Evolutionary conservation across 257 asterid genomes (phyloP).

Genomic region (Solanum sejunctum): DNA sequence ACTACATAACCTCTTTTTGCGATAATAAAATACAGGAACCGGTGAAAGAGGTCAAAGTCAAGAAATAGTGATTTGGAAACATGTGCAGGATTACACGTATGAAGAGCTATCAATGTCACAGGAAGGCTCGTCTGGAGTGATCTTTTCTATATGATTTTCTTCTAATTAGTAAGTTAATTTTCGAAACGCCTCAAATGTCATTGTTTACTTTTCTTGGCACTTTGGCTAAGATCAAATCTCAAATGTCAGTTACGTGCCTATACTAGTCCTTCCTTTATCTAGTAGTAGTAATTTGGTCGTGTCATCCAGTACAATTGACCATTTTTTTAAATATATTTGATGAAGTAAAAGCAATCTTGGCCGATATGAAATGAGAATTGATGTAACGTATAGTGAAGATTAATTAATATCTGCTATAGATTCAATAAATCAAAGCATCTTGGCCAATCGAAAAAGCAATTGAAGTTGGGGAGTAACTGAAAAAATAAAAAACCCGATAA

Average conservation of each 20-base stretch:
- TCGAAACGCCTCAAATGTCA: background rate
- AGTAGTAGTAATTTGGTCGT: background rate
- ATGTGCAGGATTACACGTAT: background rate
- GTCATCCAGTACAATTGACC: background rate
- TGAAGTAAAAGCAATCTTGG: too few species aligned
- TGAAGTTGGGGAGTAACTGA: background rate
- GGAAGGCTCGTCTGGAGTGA: background rate
- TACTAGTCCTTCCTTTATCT: background rate
- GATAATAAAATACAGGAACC: too few species aligned
- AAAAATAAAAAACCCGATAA: background rate
- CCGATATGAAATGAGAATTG: too few species aligned
- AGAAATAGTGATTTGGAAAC: background rate
- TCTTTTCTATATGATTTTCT: background rate
- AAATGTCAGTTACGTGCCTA: background rate
- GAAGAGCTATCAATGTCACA: background rate
- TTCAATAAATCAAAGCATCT: background rate
- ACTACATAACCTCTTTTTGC: too few species aligned
- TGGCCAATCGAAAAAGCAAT: background rate
- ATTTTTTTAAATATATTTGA: too few species aligned
- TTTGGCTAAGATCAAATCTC: background rate
- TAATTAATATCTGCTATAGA: too few species aligned
- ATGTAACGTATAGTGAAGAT: too few species aligned
- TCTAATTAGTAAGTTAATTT: background rate
- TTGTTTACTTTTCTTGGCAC: background rate
- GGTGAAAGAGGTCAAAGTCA: background rate